Evolutionary conservation across 176 grass and related monocot species (phyloP).

Genomic region (Oryza officinalis): DNA sequence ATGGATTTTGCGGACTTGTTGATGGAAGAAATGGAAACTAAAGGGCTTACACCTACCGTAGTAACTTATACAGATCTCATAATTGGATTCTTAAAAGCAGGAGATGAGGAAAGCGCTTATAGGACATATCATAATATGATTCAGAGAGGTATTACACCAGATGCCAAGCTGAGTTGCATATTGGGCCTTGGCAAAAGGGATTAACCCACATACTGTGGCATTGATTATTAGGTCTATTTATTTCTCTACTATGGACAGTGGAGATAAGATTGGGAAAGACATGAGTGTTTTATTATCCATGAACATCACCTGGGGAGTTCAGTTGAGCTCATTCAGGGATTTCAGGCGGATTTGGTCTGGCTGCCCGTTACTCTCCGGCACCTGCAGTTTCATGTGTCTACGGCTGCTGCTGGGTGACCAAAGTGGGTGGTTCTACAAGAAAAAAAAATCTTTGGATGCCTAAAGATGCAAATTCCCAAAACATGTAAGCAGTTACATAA

Average conservation of each 20-base stretch:
- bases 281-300: not conserved
- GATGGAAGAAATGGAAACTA: conserved; percentile 63
- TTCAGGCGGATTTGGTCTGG: not conserved
- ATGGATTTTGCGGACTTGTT: conserved; percentile 55
- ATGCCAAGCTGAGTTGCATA: conserved; percentile 46
- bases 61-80: conserved; percentile 68
- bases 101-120: conserved; percentile 32
- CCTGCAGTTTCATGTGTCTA: not conserved
- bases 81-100: conserved; percentile 52
- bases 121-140: conserved; percentile 46
- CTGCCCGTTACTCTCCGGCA: not conserved
- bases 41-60: conserved; percentile 48
- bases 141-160: conserved; percentile 54
- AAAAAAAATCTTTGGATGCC: not conserved
- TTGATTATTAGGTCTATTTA: not conserved
- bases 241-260: not conserved
- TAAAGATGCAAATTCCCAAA: not conserved
- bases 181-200: conserved; percentile 31
- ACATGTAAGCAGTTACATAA: not conserved
- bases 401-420: not conserved
- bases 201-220: not conserved
- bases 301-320: not conserved
- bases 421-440: not conserved
- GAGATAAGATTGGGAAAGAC: not conserved
- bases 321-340: not conserved